Base-by-base conservation (phyloP, 257 asterid genomes). In the Jacaranda copaia region DNA sequence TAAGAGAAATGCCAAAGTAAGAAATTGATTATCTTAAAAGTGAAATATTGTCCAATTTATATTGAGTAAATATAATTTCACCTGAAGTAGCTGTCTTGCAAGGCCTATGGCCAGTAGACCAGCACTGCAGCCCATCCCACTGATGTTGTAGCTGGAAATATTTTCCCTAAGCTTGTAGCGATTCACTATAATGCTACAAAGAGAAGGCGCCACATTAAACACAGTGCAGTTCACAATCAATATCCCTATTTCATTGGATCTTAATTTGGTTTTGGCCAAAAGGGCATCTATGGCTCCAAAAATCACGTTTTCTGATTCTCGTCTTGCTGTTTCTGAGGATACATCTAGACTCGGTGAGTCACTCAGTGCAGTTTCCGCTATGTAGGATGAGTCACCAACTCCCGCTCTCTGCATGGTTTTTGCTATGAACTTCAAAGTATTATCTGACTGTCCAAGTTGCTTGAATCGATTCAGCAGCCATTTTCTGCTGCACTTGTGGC, bases 121-220 rank as follows among this genome's bases (percentile, higher is more conserved):
- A 0, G 92, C 90, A 6, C 87, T 84, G 70, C 96, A 88, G 0
- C 96, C 96, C 96, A 90, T 90, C 8, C 90, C 93, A 0, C 86
- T 81, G 0, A 90, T 79, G 39, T 87, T 88, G 59, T 88, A 90
- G 85, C 88, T 72, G 58, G 60, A 58, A 20, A 84, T 75, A 53
- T 85, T 85, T 13, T 84, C 46, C 25, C 89, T 73, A 0, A 88
- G 82, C 76, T 81, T 88, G 85, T 90, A 88, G 0, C 70, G 93
- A 73, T 90, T 88, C n/a, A 90, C 86, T n/a, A 90, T 80, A 75
- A 81, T 70, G 76, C 87, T 79, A 5, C 90, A 74, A 1, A 90
- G 85, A 2, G 88, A 88, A 3, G 96, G 93, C 1, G 84, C 77
- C 6, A 84, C 84, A 63, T 85, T 78, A 70, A 88, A 90, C 61